Evolutionary conservation across 129 eudicot species (phyloP).

Genomic region (Deinandra increscens): DNA sequence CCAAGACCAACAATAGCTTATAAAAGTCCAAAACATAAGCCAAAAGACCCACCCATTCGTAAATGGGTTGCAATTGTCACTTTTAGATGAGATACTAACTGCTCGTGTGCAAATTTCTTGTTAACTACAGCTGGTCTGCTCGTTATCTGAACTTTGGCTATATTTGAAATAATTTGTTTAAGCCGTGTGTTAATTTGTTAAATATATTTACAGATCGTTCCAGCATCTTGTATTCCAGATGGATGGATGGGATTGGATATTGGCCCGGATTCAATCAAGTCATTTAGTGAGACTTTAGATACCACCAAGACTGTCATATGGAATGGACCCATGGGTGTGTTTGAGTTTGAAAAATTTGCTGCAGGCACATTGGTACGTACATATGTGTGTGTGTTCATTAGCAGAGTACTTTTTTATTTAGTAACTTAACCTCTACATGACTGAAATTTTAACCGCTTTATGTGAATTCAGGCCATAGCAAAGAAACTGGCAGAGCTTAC

Average conservation of each 20-base stretch:
- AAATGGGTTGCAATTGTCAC: neutral
- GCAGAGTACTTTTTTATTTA: no score
- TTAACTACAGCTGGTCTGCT: neutral
- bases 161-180: neutral
- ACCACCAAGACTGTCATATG: conserved; percentile 84
- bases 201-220: conserved; percentile 48
- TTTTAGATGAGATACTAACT: no score
- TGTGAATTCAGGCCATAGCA: conserved; percentile 58
- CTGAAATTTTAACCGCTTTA: neutral
- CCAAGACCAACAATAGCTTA: neutral
- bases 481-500: conserved; percentile 76
- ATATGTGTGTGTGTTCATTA: no score
- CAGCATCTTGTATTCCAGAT: conserved; percentile 77
- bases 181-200: neutral
- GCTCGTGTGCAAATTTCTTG: neutral
- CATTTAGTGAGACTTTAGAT: conserved; percentile 72
- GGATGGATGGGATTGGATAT: conserved; percentile 97
- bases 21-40: neutral
- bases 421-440: neutral
- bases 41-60: neutral
- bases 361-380: conserved; percentile 81
- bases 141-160: neutral
- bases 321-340: conserved; percentile 99
- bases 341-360: conserved; percentile 92
- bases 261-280: conserved; percentile 85